phyloP scores from a whole-genome alignment of 1,284 basidiomycete species.

The Phlebopus sp. region DNA sequence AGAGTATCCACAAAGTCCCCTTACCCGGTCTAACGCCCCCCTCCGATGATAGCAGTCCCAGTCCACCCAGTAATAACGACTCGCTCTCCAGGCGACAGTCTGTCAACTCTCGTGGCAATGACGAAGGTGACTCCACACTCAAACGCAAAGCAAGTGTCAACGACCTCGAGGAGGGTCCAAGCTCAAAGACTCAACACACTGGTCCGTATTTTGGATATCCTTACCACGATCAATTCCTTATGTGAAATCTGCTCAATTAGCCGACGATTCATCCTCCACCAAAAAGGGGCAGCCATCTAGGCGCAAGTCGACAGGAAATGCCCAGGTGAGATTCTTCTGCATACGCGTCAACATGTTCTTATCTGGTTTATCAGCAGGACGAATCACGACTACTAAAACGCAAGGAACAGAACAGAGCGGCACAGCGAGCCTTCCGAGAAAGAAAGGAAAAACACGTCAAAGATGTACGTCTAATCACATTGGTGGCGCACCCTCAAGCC shows the following conservation, averaged over 20 bases:
- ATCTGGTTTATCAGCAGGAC: conserved; percentile 43
- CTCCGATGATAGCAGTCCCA: conserved; percentile 72
- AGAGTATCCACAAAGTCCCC: conserved; percentile 46
- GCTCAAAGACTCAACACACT: conserved; percentile 63
- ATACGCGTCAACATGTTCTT: conserved; percentile 2
- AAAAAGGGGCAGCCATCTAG: conserved; percentile 33
- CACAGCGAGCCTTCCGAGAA: conserved; percentile 82
- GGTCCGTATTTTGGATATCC: conserved; percentile 37
- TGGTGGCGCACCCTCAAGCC: conserved; percentile 9
- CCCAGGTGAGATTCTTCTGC: conserved; percentile 34
- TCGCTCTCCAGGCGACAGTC: conserved; percentile 28
- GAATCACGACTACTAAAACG: conserved; percentile 73
- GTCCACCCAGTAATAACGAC: conserved; percentile 53
- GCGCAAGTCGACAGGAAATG: conserved; percentile 44
- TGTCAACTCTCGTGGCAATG: conserved; percentile 34
- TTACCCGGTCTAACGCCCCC: conserved; percentile 45
- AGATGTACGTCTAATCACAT: conserved; percentile 55
- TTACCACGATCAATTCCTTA: conserved; percentile 5
- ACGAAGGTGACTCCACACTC: conserved; percentile 44
- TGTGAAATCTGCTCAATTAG: conserved; percentile 5
- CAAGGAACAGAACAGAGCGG: conserved; percentile 85
- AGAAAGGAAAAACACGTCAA: conserved; percentile 88
- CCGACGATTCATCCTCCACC: conserved; percentile 21
- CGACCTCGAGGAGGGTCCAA: conserved; percentile 58
- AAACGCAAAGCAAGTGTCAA: conserved; percentile 75